Base-by-base conservation (phyloP, 305 asterid genomes). In the Fraxinus nigra region DNA sequence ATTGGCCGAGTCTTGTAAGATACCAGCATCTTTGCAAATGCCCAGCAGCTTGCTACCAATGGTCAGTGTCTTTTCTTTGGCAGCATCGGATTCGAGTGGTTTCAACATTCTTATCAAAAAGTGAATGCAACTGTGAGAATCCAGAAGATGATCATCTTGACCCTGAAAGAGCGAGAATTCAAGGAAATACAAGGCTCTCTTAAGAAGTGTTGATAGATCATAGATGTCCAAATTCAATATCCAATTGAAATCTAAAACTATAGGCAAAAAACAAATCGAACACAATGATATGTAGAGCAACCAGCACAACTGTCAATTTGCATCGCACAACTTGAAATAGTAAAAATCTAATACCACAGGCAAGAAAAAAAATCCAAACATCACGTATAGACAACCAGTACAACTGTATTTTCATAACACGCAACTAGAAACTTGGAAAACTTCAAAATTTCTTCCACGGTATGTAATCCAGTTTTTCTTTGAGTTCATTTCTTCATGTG, bases 41-140 rank as follows among this genome's bases (percentile, higher is more conserved):
- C 98, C 93, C 48, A 93, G 83, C 87, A 94, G 96, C 90, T 90
- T 93, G 92, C 95, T 92, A 73, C 97, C 95, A 84, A 94, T 80
- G 70, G 93, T 84, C 16, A 89, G 83, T 9, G 87, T 77, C 84
- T 93, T 92, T 63, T 85, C 89, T 83, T 87, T 88, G 69, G 88
- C 74, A 37, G 86, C 82, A 82, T 82, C 81, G 48, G 90, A 74
- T 77, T 87, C 79, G 54, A 84, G 84, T 38, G 97, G 97, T 87
- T 89, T 92, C 89, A 94, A 84, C 89, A 92, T 80, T 81, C 87
- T 94, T 84, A 93, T 85, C 37, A 94, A 86, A 84, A 94, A 93
- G 79, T 87, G 80, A 61, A 94, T 89, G 95, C 95, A 88, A 79
- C 86, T 89, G 70, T 93, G 88, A 30, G 97, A 90, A 84, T 90